Evolutionary conservation across 352 stramenopile genomes (phyloP).

Genomic region (Phytophthora fragariae): DNA sequence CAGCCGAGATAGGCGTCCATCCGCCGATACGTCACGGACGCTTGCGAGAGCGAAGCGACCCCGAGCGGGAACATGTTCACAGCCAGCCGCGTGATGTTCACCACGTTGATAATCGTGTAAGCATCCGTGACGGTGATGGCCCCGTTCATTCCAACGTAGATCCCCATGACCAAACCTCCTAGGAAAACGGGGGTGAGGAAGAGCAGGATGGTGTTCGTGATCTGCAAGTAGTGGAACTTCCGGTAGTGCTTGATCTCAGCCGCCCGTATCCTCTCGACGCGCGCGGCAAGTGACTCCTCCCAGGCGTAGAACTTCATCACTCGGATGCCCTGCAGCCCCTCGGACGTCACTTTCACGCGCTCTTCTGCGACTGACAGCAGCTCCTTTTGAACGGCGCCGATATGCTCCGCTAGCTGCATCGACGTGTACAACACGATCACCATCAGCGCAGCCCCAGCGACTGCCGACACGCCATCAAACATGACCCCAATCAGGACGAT

Average conservation of each 20-base stretch:
- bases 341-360: conserved; percentile 94
- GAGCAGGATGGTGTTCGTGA: conserved; percentile 57
- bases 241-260: conserved; percentile 55
- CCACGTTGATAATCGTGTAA: conserved; percentile 49
- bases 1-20: conserved; percentile 35
- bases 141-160: conserved; percentile 50
- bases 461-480: conserved; percentile 30
- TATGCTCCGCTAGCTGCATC: conserved; percentile 18
- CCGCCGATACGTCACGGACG: conserved; percentile 33
- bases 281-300: conserved; percentile 57
- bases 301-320: conserved; percentile 94
- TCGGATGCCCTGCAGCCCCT: conserved; percentile 90
- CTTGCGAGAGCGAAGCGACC: conserved; percentile 39
- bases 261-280: conserved; percentile 51
- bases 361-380: conserved; percentile 54
- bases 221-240: conserved; percentile 64
- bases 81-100: conserved; percentile 44
- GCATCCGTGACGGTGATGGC: conserved; percentile 53
- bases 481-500: conserved; percentile 40
- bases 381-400: conserved; percentile 27
- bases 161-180: conserved; percentile 42
- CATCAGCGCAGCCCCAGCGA: conserved; percentile 28
- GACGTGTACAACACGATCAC: conserved; percentile 34
- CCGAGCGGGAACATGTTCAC: conserved; percentile 41
- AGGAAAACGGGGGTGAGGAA: conserved; percentile 54